Percentiles rank a stretch among this genome's conserved stretches.
These are phyloP conservation scores for Daucus carota DNA, from an alignment of 129 eudicot genomes.

Conservation along the genomic window DNA sequence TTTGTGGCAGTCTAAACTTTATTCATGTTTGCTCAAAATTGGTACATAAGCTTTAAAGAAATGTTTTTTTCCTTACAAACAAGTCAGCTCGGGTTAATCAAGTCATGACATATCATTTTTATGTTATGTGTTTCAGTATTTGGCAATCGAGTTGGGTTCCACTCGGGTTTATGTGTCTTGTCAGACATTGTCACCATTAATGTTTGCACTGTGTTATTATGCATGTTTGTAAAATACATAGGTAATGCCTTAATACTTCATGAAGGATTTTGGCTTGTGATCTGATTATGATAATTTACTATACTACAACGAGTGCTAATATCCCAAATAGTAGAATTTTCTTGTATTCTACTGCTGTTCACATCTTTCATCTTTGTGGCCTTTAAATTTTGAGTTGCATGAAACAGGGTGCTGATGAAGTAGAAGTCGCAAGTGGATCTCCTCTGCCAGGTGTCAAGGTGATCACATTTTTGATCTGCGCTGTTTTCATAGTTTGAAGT, in stretches of 20 bases:
- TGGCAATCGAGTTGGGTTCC: background rate
- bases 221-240: background rate
- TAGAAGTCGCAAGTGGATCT: conserved; percentile 77
- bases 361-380: background rate
- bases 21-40: background rate
- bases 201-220: background rate
- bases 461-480: conserved; percentile 23
- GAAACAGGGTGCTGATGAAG: conserved; percentile 45
- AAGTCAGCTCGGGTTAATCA: background rate
- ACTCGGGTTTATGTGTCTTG: background rate
- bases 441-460: conserved; percentile 99
- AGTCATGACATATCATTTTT: background rate
- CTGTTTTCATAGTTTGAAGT: background rate
- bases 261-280: background rate
- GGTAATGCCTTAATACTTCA: background rate
- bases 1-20: background rate
- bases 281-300: background rate
- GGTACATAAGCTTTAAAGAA: background rate
- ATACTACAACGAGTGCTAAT: background rate
- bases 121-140: background rate
- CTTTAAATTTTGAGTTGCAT: background rate
- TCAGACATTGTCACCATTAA: background rate
- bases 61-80: background rate
- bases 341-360: background rate
- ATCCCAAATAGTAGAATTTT: background rate